Base-by-base conservation (phyloP, 331 rosid genomes). In the Dryas integrifolia region DNA sequence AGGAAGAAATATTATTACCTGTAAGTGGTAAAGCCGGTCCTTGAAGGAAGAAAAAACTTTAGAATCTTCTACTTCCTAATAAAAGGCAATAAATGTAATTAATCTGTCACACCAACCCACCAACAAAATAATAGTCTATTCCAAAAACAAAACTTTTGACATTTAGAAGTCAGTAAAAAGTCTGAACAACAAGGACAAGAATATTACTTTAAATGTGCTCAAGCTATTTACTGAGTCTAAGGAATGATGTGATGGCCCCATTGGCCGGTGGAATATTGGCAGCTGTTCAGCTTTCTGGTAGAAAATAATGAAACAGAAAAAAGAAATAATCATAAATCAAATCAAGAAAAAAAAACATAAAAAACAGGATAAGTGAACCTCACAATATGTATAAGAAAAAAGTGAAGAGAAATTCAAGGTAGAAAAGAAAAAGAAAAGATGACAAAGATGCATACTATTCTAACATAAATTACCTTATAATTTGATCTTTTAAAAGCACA, bases 21-120 rank as follows among this genome's bases (percentile, higher is more conserved):
- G 88, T 68, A 92, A 86, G 82, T 87, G 83, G 75, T 78, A 81
- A 74, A 95, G 97, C 16, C 99, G 90, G 45, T 89, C 96, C 84
- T 85, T 92, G 81, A 92, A 89, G 35, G 97, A 91, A 75, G 96
- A 80, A 77, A 92, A 92, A 35, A 70, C 70, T 67, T 84, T 84
- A 62, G 89, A 71, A 80, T 84, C 89, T 56, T 82, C 87, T 73
- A 77, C 84, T 76, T 84, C 96, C 99, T 95, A 77, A 76, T 69
- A 80, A 65, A 74, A 85, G 71, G 57, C 35, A 79, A 70, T 68
- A 57, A 43, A 77, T 48, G 44, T 48, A 78, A 58, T 52, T 24
- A 50, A 59, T 56, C 50, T 10, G 41, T 41, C 73, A 35, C 2
- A 7, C 62, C 49, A 73, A 56, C 18, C 45, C 75, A 60, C 64